A percentile compares a stretch with the other conserved stretches of the same genome.
These are phyloP conservation scores for Periglandula ipomoeae DNA, from an alignment of 2,329 filamentous ascomycete genomes.

Conservation along the genomic window DNA sequence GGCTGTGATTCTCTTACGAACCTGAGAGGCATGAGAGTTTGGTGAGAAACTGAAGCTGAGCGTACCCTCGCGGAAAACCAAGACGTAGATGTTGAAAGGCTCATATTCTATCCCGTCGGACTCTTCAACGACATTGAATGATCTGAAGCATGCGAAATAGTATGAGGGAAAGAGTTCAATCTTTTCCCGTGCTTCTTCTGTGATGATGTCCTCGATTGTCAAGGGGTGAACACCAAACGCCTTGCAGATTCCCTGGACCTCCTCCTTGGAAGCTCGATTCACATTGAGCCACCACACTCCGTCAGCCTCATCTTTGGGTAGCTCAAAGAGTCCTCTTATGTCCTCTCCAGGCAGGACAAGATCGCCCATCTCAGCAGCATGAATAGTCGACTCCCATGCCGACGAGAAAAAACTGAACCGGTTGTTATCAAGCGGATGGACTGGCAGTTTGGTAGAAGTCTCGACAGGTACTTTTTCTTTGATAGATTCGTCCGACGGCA, in stretches of 20 bases:
- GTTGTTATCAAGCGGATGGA: slow-evolving; percentile 50
- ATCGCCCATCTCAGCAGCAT: slow-evolving; percentile 80
- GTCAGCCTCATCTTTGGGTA: slow-evolving; percentile 52
- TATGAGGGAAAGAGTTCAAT: slow-evolving; percentile 96
- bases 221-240: slow-evolving; percentile 93
- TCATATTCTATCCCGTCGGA: slow-evolving; percentile 77
- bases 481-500: slow-evolving; percentile 37
- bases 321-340: slow-evolving; percentile 74
- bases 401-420: slow-evolving; percentile 97
- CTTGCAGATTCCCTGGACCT: slow-evolving; percentile 79
- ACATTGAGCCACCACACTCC: slow-evolving; percentile 99
- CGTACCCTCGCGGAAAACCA: slow-evolving; percentile 92
- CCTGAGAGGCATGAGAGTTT: slow-evolving; percentile 79
- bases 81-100: slow-evolving; percentile 91
- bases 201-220: slow-evolving; percentile 92
- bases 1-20: slow-evolving; percentile 83
- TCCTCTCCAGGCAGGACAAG: slow-evolving; percentile 83
- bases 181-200: slow-evolving; percentile 93
- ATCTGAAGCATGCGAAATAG: slow-evolving; percentile 96
- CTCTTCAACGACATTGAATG: slow-evolving; percentile 73
- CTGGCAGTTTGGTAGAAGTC: slow-evolving; percentile 27
- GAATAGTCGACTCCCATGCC: slow-evolving; percentile 85
- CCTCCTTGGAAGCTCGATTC: slow-evolving; percentile 79
- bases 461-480: slow-evolving; percentile 37
- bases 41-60: slow-evolving; percentile 89